A percentile compares a stretch with the other conserved stretches of the same genome.
Evolutionary conservation across 768 basidiomycete species (phyloP).

Genomic region (Epithele typhae): DNA sequence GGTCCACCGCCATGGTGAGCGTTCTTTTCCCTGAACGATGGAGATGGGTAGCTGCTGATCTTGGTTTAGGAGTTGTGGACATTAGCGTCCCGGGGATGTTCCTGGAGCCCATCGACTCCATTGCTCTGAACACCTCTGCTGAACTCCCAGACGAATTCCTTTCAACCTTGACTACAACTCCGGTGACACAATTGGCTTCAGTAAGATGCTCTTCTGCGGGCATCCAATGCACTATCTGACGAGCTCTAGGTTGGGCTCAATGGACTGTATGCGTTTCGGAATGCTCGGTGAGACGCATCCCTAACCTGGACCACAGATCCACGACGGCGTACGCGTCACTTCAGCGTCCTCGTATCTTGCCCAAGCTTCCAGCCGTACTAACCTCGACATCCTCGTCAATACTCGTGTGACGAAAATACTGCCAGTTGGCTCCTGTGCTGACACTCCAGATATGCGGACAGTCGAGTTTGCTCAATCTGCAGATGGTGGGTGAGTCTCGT

Average conservation of each 20-base stretch:
- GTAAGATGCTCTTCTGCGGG: slow-evolving; percentile 20
- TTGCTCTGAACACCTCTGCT: slow-evolving; percentile 29
- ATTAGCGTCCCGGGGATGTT: no score
- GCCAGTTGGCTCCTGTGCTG: not conserved
- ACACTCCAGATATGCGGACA: not conserved
- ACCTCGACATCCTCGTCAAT: slow-evolving; percentile 9
- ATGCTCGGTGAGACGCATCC: not conserved
- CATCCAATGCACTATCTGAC: not conserved
- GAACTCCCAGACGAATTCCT: slow-evolving; percentile 34
- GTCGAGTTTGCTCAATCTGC: slow-evolving; percentile 7
- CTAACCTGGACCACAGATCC: not conserved
- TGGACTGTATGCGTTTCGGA: not conserved
- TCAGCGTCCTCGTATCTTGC: slow-evolving; percentile 6
- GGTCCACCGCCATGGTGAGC: slow-evolving; percentile 15
- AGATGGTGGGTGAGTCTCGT: not conserved
- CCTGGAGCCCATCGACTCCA: slow-evolving; percentile 1
- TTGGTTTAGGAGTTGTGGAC: no score
- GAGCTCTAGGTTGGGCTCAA: slow-evolving; percentile 6
- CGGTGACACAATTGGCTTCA: slow-evolving; percentile 37
- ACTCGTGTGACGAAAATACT: slow-evolving; percentile 6
- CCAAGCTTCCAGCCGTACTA: not conserved
- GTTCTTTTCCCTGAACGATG: no score
- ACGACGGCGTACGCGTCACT: not conserved
- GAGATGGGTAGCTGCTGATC: no score
- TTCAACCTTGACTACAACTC: slow-evolving; percentile 40